Evolutionary conservation across 1,139 yeast genomes (phyloP).

Genomic region (Candida mesenterica): DNA sequence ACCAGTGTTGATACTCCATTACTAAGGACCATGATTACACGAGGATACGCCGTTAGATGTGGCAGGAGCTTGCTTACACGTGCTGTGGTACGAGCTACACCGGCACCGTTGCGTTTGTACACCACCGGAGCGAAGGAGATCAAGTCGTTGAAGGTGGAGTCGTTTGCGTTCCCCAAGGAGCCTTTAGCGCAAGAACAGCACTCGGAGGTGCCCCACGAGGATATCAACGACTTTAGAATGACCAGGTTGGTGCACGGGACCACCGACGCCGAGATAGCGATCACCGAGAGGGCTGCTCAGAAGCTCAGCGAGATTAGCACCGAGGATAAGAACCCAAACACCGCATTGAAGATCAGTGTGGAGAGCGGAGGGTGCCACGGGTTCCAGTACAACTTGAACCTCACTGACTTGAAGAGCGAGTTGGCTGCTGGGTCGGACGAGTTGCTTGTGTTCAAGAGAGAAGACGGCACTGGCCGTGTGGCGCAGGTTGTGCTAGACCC

Average conservation of each 20-base stretch:
- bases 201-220: constrained; percentile 20
- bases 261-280: constrained; percentile 38
- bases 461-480: constrained; percentile 31
- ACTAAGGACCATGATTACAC: too few species aligned
- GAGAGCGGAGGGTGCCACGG: constrained; percentile 99
- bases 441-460: constrained; percentile 60
- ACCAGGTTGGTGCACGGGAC: constrained; percentile 35
- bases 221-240: constrained; percentile 28
- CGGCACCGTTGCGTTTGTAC: not conserved
- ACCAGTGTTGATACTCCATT: too few species aligned
- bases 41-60: too few species aligned
- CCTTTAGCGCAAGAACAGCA: constrained; percentile 3
- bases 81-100: too few species aligned
- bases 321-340: constrained; percentile 56
- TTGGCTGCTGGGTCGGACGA: constrained; percentile 38
- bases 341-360: constrained; percentile 75
- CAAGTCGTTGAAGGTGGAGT: constrained; percentile 22
- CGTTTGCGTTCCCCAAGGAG: constrained; percentile 21
- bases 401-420: constrained; percentile 50
- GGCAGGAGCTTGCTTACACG: too few species aligned
- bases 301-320: constrained; percentile 57
- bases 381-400: constrained; percentile 78
- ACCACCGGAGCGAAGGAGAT: not conserved
- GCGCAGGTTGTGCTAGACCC: constrained; percentile 79
- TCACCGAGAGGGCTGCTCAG: constrained; percentile 39